Base-by-base conservation (phyloP, 768 basidiomycete genomes). In the Hortiboletus campestris region DNA sequence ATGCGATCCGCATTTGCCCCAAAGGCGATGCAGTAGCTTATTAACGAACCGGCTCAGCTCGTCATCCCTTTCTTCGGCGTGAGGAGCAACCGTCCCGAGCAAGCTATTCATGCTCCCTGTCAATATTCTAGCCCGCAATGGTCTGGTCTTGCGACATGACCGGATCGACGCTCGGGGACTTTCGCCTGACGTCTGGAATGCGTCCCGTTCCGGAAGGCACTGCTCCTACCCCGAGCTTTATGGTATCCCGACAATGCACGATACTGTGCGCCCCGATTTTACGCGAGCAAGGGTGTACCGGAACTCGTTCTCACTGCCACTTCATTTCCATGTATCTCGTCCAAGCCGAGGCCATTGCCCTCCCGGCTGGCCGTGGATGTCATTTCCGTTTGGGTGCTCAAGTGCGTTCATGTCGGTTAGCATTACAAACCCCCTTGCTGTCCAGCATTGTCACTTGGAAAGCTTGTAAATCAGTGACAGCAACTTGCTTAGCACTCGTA, bases 31-130 rank as follows among this genome's bases (percentile, higher is more conserved):
- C 32, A 49, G 5, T 7, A n/a, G n/a, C 38, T 35, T 34, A n/a
- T n/a, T n/a, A n/a, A 38, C 45, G 54, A 69, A 57, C 69, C 38
- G n/a, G 65, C 25, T 69, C 63, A 45, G 48, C 49, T 64, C 51
- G n/a, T n/a, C n/a, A 53, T 49, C 53, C 39, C 59, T 22, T 38
- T 51, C 25, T 45, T 44, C 35, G 22, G 46, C 58, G 54, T 32
- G 6, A 4, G 25, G 25, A 25, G 25, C 25, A 25, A 53, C 39
- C 41, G 32, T 46, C 45, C 57, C 38, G 34, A 38, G 39, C 49
- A 52, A 43, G 45, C 39, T 19, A 47, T 55, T 29, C 25, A 6
- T 22, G 43, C 28, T 34, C 43, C 28, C 28, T 8, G 8, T 25
- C 49, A 31, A 43, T 22, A 45, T 51, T 55, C 57, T 41, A 28